phyloP scores from a whole-genome alignment of 768 basidiomycete genomes.

The Amanita jacksonii region DNA sequence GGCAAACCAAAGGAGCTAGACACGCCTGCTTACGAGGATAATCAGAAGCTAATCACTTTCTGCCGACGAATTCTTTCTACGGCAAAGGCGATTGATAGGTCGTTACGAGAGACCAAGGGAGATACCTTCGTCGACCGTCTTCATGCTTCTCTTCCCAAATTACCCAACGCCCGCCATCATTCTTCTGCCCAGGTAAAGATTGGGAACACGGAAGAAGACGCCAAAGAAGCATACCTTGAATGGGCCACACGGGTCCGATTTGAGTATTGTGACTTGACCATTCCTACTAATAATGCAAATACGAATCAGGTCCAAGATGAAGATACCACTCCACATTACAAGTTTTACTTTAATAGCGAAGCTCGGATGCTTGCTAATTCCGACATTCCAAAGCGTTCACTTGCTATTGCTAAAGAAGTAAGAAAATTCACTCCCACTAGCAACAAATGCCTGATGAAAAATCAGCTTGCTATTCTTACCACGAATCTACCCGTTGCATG shows the following conservation, averaged over 20 bases:
- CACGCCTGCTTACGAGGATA: conserved; percentile 53
- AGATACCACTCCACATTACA: conserved; percentile 62
- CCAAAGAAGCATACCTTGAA: conserved; percentile 61
- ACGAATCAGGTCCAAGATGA: conserved; percentile 28
- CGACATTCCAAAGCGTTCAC: conserved; percentile 82
- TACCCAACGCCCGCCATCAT: conserved; percentile 36
- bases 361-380: conserved; percentile 77
- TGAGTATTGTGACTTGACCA: conserved; percentile 83
- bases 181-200: conserved; percentile 31
- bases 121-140: conserved; percentile 75
- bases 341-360: conserved; percentile 75
- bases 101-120: conserved; percentile 84
- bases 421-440: neutral
- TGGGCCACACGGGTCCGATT: conserved; percentile 83
- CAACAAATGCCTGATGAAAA: conserved; percentile 3
- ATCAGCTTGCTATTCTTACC: conserved; percentile 85
- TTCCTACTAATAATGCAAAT: conserved; percentile 24
- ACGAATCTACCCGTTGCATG: conserved; percentile 92
- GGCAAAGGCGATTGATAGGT: conserved; percentile 78
- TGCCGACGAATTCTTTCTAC: conserved; percentile 81
- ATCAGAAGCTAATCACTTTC: conserved; percentile 67
- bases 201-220: conserved; percentile 56
- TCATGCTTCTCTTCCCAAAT: conserved; percentile 66
- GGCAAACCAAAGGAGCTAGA: conserved; percentile 55
- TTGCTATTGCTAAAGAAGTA: conserved; percentile 94